phyloP scores from a whole-genome alignment of 331 rosid genomes.

The Erythrophleum ivorense region DNA sequence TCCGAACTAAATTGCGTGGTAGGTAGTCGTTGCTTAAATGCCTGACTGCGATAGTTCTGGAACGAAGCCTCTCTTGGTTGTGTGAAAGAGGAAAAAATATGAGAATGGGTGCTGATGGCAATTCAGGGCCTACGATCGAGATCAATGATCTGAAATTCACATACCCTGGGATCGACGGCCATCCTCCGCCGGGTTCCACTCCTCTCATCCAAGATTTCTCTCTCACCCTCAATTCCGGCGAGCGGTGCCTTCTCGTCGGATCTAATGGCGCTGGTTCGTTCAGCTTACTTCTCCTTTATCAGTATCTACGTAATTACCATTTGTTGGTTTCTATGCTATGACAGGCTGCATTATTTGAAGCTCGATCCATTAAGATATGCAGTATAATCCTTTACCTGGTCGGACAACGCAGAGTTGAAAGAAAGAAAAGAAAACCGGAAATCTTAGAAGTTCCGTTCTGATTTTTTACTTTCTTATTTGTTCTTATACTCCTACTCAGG shows the following conservation, averaged over 20 bases:
- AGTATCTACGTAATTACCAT: background rate
- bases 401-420: background rate
- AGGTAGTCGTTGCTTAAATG: background rate
- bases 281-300: background rate
- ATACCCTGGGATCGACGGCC: conserved; percentile 94
- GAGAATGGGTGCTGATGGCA: conserved; percentile 46
- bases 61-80: background rate
- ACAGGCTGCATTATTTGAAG: background rate
- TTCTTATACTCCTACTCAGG: background rate
- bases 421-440: background rate
- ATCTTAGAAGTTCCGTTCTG: background rate
- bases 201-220: conserved; percentile 79
- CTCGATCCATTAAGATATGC: background rate
- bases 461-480: background rate
- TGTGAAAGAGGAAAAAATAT: background rate
- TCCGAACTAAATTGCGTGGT: too few species aligned
- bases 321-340: background rate
- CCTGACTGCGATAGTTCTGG: background rate
- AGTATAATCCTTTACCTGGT: background rate
- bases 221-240: conserved; percentile 69
- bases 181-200: conserved; percentile 84
- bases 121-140: conserved; percentile 51
- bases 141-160: conserved; percentile 73
- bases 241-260: conserved; percentile 89
- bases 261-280: conserved; percentile 91